phyloP scores from a whole-genome alignment of 2,329 filamentous ascomycete species.

The Fusarium nisikadoi region DNA sequence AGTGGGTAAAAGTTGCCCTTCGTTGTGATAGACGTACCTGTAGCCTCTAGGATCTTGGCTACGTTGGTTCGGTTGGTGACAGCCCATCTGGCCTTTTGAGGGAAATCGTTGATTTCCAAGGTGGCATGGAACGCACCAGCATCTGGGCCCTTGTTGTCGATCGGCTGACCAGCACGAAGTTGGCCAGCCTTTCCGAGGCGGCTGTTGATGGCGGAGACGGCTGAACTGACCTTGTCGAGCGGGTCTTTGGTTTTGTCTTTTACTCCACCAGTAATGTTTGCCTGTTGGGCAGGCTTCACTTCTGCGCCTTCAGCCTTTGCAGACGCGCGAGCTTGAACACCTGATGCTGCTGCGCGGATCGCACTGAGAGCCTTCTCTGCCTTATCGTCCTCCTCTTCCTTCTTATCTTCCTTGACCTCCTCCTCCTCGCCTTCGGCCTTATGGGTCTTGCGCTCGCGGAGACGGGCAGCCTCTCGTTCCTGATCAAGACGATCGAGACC shows the following conservation, averaged over 20 bases:
- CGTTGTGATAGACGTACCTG: conserved; percentile 94
- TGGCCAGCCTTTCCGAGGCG: conserved; percentile 90
- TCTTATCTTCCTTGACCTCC: conserved; percentile 82
- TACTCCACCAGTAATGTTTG: conserved; percentile 67
- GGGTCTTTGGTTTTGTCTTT: conserved; percentile 71
- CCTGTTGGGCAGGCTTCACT: conserved; percentile 51
- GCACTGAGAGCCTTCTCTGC: conserved; percentile 73
- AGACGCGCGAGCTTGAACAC: conserved; percentile 64
- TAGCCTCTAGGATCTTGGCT: conserved; percentile 95
- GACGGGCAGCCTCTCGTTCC: conserved; percentile 86
- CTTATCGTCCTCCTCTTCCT: conserved; percentile 72
- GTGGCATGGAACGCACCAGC: conserved; percentile 97
- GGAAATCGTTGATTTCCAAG: conserved; percentile 98
- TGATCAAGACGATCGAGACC: conserved; percentile 92
- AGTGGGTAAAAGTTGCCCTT: conserved; percentile 90
- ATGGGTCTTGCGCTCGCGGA: conserved; percentile 87
- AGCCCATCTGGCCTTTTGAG: conserved; percentile 97
- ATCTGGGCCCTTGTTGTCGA: conserved; percentile 98
- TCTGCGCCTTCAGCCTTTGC: conserved; percentile 56
- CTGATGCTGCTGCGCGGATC: conserved; percentile 71
- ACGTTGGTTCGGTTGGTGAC: conserved; percentile 99
- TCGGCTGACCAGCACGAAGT: conserved; percentile 89
- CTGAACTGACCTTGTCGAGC: conserved; percentile 88
- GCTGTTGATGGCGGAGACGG: conserved; percentile 89
- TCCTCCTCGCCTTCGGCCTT: conserved; percentile 88